Evolutionary conservation across 2,329 filamentous ascomycete species (phyloP), one percentile per base, ranked within the genome.

Genomic region (Canariomyces notabilis): DNA sequence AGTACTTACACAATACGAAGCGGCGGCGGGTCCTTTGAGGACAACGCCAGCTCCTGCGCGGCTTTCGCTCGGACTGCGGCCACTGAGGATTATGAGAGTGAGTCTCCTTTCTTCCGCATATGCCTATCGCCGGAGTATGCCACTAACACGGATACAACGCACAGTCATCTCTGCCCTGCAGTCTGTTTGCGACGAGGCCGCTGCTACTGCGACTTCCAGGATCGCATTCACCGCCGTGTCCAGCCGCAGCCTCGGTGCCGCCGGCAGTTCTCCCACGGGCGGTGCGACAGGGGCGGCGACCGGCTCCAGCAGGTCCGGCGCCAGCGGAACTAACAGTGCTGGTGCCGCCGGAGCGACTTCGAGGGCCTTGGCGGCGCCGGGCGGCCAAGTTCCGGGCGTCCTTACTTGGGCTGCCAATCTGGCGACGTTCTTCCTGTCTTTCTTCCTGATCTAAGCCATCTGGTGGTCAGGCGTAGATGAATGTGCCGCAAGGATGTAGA

Each of bases 41-140:
- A 54, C 44, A 59, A 53, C 29, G 53, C 57, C 6, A 49, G 45
- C 12, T 15, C 37, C 7, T 62, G 61, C 23, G 53, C 40, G 15
- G 26, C 42, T 1, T 62, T 40, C 32, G 51, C 51, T n/a, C 39
- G 42, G 39, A 61, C 55, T 4, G 53, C 38, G 7, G 38, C 23
- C 7, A 50, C 57, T 0, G 19, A 21, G 2, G 48, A 55, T 8
- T 59, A 59, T 40, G 21, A 37, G 5, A 16, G 50, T 54, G 44
- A 16, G 47, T 45, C 8, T 16, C 22, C 15, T 19, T 16, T 11
- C 5, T 15, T 19, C 4, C 20, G n/a, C n/a, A n/a, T n/a, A 29
- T 32, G 14, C 3, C 4, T 11, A 14, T 22, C 9, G 15, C 19
- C n/a, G 9, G 19, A 29, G 3, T n/a, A 6, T 34, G 36, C 5